Conservation (phyloP, 2,329 filamentous ascomycete species). For the Fusarium nurragi region DNA sequence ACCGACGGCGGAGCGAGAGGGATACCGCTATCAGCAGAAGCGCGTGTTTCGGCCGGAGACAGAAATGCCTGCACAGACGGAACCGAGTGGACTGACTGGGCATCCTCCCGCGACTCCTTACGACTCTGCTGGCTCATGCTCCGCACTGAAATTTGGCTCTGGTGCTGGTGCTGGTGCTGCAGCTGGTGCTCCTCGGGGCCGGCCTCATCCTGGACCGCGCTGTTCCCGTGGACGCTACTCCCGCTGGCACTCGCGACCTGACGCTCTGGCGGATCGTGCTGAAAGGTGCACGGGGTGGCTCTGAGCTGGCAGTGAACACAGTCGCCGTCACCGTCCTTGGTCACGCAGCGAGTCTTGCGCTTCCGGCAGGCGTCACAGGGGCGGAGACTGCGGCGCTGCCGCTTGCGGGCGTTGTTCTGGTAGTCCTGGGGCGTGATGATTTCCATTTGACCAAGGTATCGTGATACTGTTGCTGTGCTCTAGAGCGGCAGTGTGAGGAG, state of each 20-base stretch:
- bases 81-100: constrained; percentile 36
- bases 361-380: constrained; percentile 49
- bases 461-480: background rate
- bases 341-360: constrained; percentile 49
- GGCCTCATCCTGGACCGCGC: constrained; percentile 32
- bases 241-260: constrained; percentile 34
- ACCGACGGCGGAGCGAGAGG: constrained; percentile 29
- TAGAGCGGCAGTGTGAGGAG: constrained; percentile 1
- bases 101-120: constrained; percentile 42
- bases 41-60: constrained; percentile 41
- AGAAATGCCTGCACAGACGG: constrained; percentile 40
- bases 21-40: constrained; percentile 38
- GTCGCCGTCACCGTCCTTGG: constrained; percentile 43
- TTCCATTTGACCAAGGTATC: constrained; percentile 42
- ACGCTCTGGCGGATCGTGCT: constrained; percentile 44
- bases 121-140: constrained; percentile 30
- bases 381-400: constrained; percentile 43
- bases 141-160: constrained; percentile 16
- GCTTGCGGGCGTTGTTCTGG: constrained; percentile 44
- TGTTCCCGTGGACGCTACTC: constrained; percentile 19
- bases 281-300: constrained; percentile 44
- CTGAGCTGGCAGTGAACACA: constrained; percentile 46
- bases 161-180: constrained; percentile 2
- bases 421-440: constrained; percentile 48
- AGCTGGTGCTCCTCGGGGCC: constrained; percentile 18